Base-by-base conservation (phyloP, 768 basidiomycete genomes). In the Lentinula guzmanii region DNA sequence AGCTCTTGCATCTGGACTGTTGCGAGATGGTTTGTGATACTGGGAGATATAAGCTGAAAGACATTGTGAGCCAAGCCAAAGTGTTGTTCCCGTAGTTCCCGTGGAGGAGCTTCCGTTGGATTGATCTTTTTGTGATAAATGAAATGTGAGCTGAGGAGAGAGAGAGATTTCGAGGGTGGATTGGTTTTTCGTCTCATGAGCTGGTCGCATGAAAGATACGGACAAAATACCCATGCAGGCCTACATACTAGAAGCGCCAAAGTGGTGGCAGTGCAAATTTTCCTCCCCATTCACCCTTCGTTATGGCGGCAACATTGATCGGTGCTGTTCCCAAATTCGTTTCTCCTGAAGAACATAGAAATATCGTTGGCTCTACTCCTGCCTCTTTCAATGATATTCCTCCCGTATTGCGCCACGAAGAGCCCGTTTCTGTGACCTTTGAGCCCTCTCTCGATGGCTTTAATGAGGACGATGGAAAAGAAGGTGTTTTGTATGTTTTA, bases 61-160 rank as follows among this genome's bases (percentile, higher is more conserved):
- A 69, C 89, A 81, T 71, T 95, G 92, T 0, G 86, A 89, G 45
- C 85, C 86, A 57, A 93, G 84, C 93, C 93, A 94, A 55, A 94
- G 83, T 2, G 89, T 84, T 2, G 91, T 93, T 16, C 93, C 93
- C 62, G 90, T 93, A 9, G 55, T 56, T 43, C 55, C 55, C 28
- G 86, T 83, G 15, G 72, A 67, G 45, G 88, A 86, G 67, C 89
- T 79, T 70, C 83, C 76, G 48, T 70, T 75, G 46, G 46, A 48
- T 21, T 48, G 46, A 74, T 90, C 89, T 11, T 18, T 28, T 28
- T 50, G 45, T 2, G 70, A n/a, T 56, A 91, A 79, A 21, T 65
- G 62, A 64, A 90, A 86, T 15, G 66, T 51, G 58, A 65, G 62
- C 18, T 59, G 56, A 15, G 24, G 45, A 10, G 51, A 66, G 63